phyloP scores from a whole-genome alignment of 2,329 filamentous ascomycete genomes.

The Ophiostoma australiae region DNA sequence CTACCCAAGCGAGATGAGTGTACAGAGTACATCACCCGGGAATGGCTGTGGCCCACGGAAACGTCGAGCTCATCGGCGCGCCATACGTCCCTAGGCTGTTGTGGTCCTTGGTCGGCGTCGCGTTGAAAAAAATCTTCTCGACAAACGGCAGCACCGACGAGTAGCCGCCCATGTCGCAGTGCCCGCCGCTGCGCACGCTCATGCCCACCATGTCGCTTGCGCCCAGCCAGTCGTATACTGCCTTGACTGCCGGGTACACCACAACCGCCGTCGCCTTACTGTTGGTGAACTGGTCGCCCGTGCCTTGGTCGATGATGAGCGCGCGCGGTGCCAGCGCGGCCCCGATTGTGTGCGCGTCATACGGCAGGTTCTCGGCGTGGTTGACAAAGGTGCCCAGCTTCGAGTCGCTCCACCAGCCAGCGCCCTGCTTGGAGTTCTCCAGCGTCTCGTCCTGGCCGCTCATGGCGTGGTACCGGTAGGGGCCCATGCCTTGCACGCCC shows the following conservation, averaged over 20 bases:
- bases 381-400: conserved; percentile 53
- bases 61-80: neutral
- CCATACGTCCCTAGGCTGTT: conserved; percentile 27
- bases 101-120: conserved; percentile 44
- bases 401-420: conserved; percentile 53
- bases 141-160: conserved; percentile 46
- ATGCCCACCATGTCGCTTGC: conserved; percentile 47
- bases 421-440: conserved; percentile 47
- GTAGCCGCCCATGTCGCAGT: conserved; percentile 48
- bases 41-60: neutral
- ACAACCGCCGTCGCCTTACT: conserved; percentile 47
- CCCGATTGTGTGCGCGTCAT: neutral
- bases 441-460: conserved; percentile 44
- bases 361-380: conserved; percentile 45
- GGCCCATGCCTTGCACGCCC: conserved; percentile 51
- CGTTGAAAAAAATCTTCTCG: conserved; percentile 44
- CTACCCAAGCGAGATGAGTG: neutral
- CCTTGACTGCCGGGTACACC: conserved; percentile 48
- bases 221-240: conserved; percentile 52
- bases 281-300: conserved; percentile 45
- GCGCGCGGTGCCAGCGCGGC: neutral
- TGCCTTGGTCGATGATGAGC: conserved; percentile 49
- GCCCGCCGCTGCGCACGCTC: conserved; percentile 43
- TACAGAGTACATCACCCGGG: neutral
- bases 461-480: conserved; percentile 46